phyloP scores from a whole-genome alignment of 78 protist genomes.

The Cavenderia fasciculata region DNA sequence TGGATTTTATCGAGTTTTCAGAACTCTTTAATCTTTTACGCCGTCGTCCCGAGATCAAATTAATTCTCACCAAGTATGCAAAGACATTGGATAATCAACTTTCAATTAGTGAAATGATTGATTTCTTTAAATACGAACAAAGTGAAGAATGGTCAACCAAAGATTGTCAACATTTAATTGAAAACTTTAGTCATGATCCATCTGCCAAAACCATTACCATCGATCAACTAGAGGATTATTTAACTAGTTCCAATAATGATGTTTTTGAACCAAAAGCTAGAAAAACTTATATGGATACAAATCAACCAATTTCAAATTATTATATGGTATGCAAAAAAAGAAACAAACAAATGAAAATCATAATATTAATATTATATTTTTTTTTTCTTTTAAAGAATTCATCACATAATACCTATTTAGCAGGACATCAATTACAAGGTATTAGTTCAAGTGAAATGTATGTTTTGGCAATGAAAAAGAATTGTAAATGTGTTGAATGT shows the following conservation, averaged over 20 bases:
- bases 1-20: slow-evolving; percentile 56
- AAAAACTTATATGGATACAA: too few relatives aligned
- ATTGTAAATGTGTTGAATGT: slow-evolving; percentile 91
- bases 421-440: slow-evolving; percentile 88
- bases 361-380: slow-evolving; percentile 69
- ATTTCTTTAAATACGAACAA: slow-evolving; percentile 41
- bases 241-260: not conserved
- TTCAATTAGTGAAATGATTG: not conserved
- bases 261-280: not conserved
- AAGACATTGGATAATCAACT: not conserved
- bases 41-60: slow-evolving; percentile 41
- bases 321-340: slow-evolving; percentile 47
- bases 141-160: slow-evolving; percentile 8
- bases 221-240: slow-evolving; percentile 37
- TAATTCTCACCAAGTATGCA: slow-evolving; percentile 1
- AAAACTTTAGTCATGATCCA: slow-evolving; percentile 1
- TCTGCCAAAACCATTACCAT: slow-evolving; percentile 11
- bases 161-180: slow-evolving; percentile 1
- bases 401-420: slow-evolving; percentile 95
- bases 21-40: slow-evolving; percentile 13
- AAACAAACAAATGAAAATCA: slow-evolving; percentile 82
- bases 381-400: slow-evolving; percentile 26
- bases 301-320: slow-evolving; percentile 33
- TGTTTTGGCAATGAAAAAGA: slow-evolving; percentile 37
- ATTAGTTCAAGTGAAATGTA: slow-evolving; percentile 81